Conservation (phyloP, 2,329 filamentous ascomycete species). For the Sclerotinia minor region DNA sequence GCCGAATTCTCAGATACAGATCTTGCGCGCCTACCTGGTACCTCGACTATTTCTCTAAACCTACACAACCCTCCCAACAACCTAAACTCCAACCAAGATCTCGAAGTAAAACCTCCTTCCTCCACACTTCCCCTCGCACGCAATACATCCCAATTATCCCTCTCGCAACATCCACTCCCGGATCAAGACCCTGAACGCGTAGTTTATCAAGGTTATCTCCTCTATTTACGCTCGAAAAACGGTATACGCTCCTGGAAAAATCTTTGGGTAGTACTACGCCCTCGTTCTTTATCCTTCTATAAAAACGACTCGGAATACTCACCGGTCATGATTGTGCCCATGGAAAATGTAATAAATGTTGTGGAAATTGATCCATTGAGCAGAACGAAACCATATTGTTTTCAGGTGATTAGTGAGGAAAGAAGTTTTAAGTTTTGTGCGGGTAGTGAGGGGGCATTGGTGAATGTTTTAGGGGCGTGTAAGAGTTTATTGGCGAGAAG, state of each 20-base stretch:
- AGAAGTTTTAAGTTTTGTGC: slow-evolving; percentile 78
- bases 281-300: slow-evolving; percentile 83
- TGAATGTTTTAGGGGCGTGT: slow-evolving; percentile 84
- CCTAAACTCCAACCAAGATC: slow-evolving; percentile 1
- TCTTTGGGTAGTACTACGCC: slow-evolving; percentile 87
- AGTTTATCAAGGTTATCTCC: slow-evolving; percentile 91
- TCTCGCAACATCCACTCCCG: slow-evolving; percentile 42
- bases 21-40: slow-evolving; percentile 43
- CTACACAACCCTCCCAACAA: slow-evolving; percentile 34
- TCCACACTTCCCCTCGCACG: slow-evolving; percentile 46
- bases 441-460: slow-evolving; percentile 75
- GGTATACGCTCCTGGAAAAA: slow-evolving; percentile 93
- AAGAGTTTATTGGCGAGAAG: slow-evolving; percentile 80
- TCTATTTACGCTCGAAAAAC: slow-evolving; percentile 77
- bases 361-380: slow-evolving; percentile 90
- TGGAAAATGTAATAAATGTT: slow-evolving; percentile 79
- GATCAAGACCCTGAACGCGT: slow-evolving; percentile 78
- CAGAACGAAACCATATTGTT: slow-evolving; percentile 78
- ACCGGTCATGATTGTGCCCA: slow-evolving; percentile 76
- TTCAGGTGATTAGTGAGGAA: slow-evolving; percentile 93
- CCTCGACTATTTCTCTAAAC: slow-evolving; percentile 36
- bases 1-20: slow-evolving; percentile 84
- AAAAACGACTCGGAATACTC: slow-evolving; percentile 92
- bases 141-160: slow-evolving; percentile 65
- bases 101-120: slow-evolving; percentile 40